Evolutionary conservation across 257 asterid genomes (phyloP), one percentile per base, ranked within the genome.

Genomic region (Gentiana dahurica): DNA sequence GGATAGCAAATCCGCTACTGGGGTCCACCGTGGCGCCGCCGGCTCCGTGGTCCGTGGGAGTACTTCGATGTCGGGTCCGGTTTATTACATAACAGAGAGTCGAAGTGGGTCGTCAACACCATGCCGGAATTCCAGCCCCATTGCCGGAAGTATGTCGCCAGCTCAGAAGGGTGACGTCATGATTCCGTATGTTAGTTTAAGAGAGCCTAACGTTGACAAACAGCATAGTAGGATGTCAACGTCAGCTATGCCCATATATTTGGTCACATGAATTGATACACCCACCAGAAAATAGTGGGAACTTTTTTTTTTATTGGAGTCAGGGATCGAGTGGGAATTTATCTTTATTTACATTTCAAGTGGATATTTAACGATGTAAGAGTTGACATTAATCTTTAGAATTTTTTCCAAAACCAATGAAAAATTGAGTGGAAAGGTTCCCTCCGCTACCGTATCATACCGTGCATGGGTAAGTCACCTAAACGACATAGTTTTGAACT

Each of bases 111-210:
- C 83, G 8, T 54, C 73, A 5, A 81, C 86, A 0, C 91, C 94
- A 13, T 71, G 76, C 75, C 68, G 83, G n/a, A 73, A 70, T 15
- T 64, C 75, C 3, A 68, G 70, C 60, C 79, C 76, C 37, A 74
- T 79, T 5, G 65, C 81, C 63, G 78, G 81, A 60, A 63, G 53
- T 13, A 11, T 66, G 69, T 65, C 67, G 12, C 75, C 77, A 3
- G 36, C 44, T 0, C 39, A 49, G 64, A 79, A 72, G 64, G 83
- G 74, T 6, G 92, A 71, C 34, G 66, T 75, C 51, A 80, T 46
- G 45, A 74, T 82, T 35, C 94, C 95, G 0, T 85, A 88, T 65
- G 58, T 85, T 49, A 79, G 79, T 59, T 94, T 88, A 68, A 77
- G 81, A 77, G 95, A 85, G 68, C 60, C 79, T 57, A 79, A 79